Evolutionary conservation across 345 rosid genomes (phyloP), one percentile per base, ranked within the genome.

Genomic region (Abelmoschus esculentus): DNA sequence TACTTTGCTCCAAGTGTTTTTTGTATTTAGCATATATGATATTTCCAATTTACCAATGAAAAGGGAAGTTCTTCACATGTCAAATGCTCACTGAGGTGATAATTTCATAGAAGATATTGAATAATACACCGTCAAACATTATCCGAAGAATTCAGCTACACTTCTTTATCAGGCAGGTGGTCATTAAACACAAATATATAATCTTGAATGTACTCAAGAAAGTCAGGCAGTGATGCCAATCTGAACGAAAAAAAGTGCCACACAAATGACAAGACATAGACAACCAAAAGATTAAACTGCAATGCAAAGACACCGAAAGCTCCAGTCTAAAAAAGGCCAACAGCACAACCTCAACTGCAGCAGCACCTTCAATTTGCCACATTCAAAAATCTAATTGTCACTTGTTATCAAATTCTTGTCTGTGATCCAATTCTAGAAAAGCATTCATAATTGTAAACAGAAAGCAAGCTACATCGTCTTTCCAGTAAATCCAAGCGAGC

Each of bases 1-100:
- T 69, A 58, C 57, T 71, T 61, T 44, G 70, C 72, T 77, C 82
- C 64, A 61, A 50, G 40, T n/a, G 57, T 29, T 59, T 59, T 66
- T 44, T 65, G 64, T 50, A 26, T 14, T 72, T 13, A 28, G 44
- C 67, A 70, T 38, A 31, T 66, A 46, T 61, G 56, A 73, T 47
- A 19, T 66, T 46, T 70, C 67, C 18, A 44, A 32, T 66, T 75
- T 67, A 15, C 72, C 70, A 58, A 12, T 19, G 18, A 71, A 71
- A 66, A 66, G 17, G 61, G 55, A 44, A 50, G 55, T 67, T 77
- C 54, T 54, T 49, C 54, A 56, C 47, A 64, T 5, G 7, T 72
- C 49, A 60, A 56, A 44, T 59, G 59, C 55, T 44, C 26, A 60
- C 8, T 40, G 14, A 62, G 65, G 29, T 29, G 50, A 59, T 19